Conservation (phyloP, 495 filamentous ascomycete genomes). For the Penicillium canariense region DNA sequence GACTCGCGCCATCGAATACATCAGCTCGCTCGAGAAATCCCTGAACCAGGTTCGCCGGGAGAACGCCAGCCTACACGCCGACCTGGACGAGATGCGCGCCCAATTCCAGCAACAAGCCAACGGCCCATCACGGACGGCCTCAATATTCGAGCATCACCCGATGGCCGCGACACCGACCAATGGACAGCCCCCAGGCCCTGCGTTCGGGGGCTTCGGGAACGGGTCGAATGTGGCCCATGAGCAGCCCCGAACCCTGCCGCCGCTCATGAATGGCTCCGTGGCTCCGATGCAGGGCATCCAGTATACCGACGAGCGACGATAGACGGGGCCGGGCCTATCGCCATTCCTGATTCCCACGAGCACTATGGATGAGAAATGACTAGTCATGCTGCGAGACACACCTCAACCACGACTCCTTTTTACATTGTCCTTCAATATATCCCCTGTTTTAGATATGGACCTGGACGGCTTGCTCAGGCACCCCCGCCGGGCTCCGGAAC, state of each 20-base stretch:
- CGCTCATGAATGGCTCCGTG: constrained; percentile 48
- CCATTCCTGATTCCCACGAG: not conserved
- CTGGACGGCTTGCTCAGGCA: not conserved
- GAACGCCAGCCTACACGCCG: constrained; percentile 53
- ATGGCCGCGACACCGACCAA: constrained; percentile 39
- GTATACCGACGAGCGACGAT: constrained; percentile 52
- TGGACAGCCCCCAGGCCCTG: constrained; percentile 33
- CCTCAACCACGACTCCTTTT: constrained; percentile 19
- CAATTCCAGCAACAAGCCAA: constrained; percentile 51
- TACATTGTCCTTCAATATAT: constrained; percentile 24
- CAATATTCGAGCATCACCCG: constrained; percentile 42
- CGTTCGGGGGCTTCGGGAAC: constrained; percentile 35
- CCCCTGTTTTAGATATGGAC: constrained; percentile 23
- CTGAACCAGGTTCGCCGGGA: constrained; percentile 32
- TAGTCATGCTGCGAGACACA: constrained; percentile 24
- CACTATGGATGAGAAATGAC: constrained; percentile 30
- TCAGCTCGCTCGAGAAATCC: constrained; percentile 37
- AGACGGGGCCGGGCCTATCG: constrained; percentile 1
- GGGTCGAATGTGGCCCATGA: constrained; percentile 36
- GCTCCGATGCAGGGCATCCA: constrained; percentile 59
- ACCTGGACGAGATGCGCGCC: constrained; percentile 47
- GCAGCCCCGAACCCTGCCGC: constrained; percentile 51
- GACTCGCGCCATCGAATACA: constrained; percentile 55
- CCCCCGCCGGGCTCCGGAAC: not conserved
- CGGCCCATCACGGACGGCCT: constrained; percentile 40